Percentiles rank a stretch among this genome's conserved stretches.
phyloP scores from a whole-genome alignment of 176 grass and related monocot genomes.

The Aegilops umbellulata region DNA sequence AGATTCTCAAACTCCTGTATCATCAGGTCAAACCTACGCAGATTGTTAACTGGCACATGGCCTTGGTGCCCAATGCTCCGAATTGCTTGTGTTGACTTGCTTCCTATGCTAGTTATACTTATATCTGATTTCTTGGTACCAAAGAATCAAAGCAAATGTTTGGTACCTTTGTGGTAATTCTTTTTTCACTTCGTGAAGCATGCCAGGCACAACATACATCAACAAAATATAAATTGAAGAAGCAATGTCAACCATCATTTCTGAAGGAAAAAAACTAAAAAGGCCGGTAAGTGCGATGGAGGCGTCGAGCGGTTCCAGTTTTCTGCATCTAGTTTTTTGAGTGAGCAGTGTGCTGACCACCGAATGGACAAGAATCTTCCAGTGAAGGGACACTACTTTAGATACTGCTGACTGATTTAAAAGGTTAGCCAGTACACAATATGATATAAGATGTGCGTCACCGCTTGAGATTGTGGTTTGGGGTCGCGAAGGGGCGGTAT shows the following conservation, averaged over 20 bases:
- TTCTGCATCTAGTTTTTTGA: conserved; percentile 22
- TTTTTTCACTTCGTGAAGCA: background rate
- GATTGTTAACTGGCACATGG: background rate
- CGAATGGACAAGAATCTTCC: conserved; percentile 23
- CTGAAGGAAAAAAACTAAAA: background rate
- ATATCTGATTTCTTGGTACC: background rate
- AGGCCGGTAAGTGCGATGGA: background rate
- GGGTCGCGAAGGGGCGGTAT: conserved; percentile 16
- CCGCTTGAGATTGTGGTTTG: background rate
- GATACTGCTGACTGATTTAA: conserved; percentile 32
- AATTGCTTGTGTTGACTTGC: conserved; percentile 43
- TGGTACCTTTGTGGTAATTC: background rate
- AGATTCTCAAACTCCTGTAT: background rate
- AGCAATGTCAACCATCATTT: too few species aligned
- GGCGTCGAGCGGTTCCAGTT: conserved; percentile 21
- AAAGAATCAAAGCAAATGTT: conserved; percentile 32
- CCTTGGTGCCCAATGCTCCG: background rate
- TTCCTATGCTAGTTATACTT: conserved; percentile 19
- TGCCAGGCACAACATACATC: background rate
- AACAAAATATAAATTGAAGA: too few species aligned
- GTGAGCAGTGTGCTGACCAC: conserved; percentile 21
- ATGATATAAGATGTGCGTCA: conserved; percentile 15
- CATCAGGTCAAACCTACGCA: background rate
- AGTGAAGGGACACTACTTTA: conserved; percentile 18
- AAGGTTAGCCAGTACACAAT: background rate